Base-by-base conservation (phyloP, 2,329 filamentous ascomycete species). In the Whalleya microplaca region DNA sequence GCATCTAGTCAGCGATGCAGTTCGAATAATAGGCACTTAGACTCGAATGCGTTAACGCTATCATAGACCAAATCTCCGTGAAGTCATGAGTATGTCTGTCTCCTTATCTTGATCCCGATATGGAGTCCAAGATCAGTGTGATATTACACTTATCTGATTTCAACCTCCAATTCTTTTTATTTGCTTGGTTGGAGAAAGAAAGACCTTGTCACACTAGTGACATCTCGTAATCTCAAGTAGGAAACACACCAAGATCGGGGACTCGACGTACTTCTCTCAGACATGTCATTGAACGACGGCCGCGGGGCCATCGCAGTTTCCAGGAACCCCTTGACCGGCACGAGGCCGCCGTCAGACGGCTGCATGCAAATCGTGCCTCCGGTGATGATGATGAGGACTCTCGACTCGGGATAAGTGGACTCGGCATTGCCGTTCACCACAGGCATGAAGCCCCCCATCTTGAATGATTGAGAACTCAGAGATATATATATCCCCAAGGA, bases 321-420 rank as follows among this genome's bases (percentile, higher is more conserved):
- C 44, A 96, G 79, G 71, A 97, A 96, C 2, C 90, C 89, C 66
- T 85, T 79, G 53, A 90, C 89, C 5, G 93, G 93, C 37, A 95
- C 82, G 51, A 96, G 85, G 1, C 93, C 93, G 64, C 92, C 85
- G 8, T 84, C 82, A 9, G 91, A 92, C 52, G 87, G 88, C 70
- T 89, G 86, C 93, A 97, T 96, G 76, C 92, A 96, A 68, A 96
- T 96, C 6, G 89, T 92, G 44, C 89, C 90, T 58, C 91, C 92
- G 12, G 93, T 96, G 78, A 96, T 94, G 73, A 96, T 91, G 68
- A 96, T 89, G 63, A 97, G 80, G 12, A 97, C 90, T 56, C 90
- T 83, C 21, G 91, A 91, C 72, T 96, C 91, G 10, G 88, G 89
- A 55, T 80, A 79, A 8, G 69, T 73, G 47, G 64, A 58, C 40